Percentiles rank a stretch among this genome's conserved stretches.
phyloP scores from a whole-genome alignment of 192 early-diverging fungal genomes.

The Diversispora eburnea region DNA sequence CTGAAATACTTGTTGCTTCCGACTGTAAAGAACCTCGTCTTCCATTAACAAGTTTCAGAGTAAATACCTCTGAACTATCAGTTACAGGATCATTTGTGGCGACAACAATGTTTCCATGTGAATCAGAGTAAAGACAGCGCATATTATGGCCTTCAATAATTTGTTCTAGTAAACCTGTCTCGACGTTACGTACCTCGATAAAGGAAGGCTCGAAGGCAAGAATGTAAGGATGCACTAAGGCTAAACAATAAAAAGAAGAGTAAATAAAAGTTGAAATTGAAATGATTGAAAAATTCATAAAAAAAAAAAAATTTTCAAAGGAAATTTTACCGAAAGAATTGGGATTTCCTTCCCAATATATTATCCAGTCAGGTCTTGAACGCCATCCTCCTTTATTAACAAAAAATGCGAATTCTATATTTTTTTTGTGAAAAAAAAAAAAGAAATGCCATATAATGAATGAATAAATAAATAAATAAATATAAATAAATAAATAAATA shows the following conservation, averaged over 20 bases:
- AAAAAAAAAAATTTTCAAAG: neutral
- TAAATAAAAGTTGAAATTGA: neutral
- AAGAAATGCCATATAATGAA: neutral
- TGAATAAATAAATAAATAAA: neutral
- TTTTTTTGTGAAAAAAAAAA: neutral
- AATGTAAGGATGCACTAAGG: constrained; percentile 77
- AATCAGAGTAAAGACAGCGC: constrained; percentile 23
- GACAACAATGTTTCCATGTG: constrained; percentile 21
- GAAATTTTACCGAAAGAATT: constrained; percentile 59
- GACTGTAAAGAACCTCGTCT: constrained; percentile 4
- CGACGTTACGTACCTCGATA: constrained; percentile 83
- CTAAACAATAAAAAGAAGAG: constrained; percentile 19
- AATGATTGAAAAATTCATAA: neutral
- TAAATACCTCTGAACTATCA: constrained; percentile 26
- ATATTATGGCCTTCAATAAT: constrained; percentile 48
- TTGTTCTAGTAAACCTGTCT: constrained; percentile 67
- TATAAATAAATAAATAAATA: constrained; percentile 27
- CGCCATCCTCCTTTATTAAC: constrained; percentile 84
- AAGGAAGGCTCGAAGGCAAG: constrained; percentile 87
- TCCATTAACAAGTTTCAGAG: constrained; percentile 17
- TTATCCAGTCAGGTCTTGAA: constrained; percentile 68
- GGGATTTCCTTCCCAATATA: constrained; percentile 86
- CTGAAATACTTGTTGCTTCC: constrained; percentile 14
- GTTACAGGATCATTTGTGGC: constrained; percentile 17
- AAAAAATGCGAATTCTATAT: constrained; percentile 84